phyloP scores from a whole-genome alignment of 371 early-diverging fungal species.

The Nosema muscidifuracis region DNA sequence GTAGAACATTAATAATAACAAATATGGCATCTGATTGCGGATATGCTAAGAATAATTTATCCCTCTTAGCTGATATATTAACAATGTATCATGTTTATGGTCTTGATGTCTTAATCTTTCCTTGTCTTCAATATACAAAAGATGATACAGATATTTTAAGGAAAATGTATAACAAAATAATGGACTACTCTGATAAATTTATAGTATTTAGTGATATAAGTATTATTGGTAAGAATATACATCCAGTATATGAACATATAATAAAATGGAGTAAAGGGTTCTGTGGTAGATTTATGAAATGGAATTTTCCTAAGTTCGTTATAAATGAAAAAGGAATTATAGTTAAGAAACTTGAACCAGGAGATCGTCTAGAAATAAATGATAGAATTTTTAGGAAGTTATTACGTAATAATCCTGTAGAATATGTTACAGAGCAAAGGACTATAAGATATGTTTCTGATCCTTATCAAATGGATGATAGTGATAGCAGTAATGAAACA shows the following conservation, averaged over 20 bases:
- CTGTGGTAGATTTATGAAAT: constrained; percentile 63
- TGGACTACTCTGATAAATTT: constrained; percentile 67
- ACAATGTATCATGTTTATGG: constrained; percentile 69
- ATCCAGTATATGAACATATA: constrained; percentile 70
- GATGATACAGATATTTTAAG: constrained; percentile 70
- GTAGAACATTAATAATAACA: background rate
- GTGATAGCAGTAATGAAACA: background rate
- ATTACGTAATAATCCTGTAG: background rate
- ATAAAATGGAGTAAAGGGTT: constrained; percentile 67
- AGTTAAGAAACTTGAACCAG: constrained; percentile 66
- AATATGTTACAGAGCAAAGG: background rate
- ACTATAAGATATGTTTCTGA: background rate
- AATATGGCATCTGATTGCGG: constrained; percentile 1
- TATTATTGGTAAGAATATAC: constrained; percentile 70
- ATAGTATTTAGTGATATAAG: constrained; percentile 74
- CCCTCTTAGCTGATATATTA: background rate
- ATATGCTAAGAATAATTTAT: background rate
- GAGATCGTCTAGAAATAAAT: constrained; percentile 1
- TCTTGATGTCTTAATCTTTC: constrained; percentile 67
- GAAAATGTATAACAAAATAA: constrained; percentile 56
- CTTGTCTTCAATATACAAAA: constrained; percentile 75
- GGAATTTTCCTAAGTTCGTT: constrained; percentile 68
- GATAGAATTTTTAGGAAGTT: constrained; percentile 24
- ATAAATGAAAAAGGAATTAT: constrained; percentile 68
- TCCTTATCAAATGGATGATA: background rate